phyloP scores from a whole-genome alignment of 345 rosid species.

The Acer negundo region DNA sequence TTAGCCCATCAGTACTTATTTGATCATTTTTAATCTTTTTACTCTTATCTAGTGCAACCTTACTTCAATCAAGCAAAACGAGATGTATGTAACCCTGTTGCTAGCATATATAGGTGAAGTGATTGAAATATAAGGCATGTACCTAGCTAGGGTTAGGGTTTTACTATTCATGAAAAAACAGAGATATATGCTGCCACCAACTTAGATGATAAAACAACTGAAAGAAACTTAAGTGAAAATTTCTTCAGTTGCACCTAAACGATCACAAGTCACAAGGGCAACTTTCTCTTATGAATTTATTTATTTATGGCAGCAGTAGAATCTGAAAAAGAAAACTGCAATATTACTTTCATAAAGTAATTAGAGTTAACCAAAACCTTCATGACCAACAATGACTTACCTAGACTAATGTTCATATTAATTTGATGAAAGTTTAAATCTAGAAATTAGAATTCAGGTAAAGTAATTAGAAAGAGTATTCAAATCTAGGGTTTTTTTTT shows the following conservation, averaged over 20 bases:
- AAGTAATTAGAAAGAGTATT: background rate
- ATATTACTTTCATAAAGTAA: too few relatives aligned
- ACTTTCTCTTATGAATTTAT: background rate
- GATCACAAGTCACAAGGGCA: background rate
- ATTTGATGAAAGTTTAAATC: background rate
- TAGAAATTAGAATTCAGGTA: background rate
- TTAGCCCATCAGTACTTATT: background rate
- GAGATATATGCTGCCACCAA: background rate
- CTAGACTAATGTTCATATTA: too few relatives aligned
- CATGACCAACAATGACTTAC: too few relatives aligned
- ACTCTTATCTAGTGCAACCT: background rate
- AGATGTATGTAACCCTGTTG: background rate
- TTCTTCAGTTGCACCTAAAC: background rate
- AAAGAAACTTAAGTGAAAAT: background rate
- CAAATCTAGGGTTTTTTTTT: background rate
- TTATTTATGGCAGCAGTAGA: too few relatives aligned
- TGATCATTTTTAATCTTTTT: background rate
- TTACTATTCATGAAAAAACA: background rate
- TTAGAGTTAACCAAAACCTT: background rate
- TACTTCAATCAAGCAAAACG: background rate
- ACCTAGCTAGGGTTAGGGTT: slow-evolving; percentile 9
- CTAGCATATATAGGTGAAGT: background rate
- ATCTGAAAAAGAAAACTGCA: background rate
- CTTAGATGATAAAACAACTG: background rate
- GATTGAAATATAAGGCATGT: background rate